phyloP scores from a whole-genome alignment of 2,329 filamentous ascomycete genomes.

The Claviceps humidiphila region DNA sequence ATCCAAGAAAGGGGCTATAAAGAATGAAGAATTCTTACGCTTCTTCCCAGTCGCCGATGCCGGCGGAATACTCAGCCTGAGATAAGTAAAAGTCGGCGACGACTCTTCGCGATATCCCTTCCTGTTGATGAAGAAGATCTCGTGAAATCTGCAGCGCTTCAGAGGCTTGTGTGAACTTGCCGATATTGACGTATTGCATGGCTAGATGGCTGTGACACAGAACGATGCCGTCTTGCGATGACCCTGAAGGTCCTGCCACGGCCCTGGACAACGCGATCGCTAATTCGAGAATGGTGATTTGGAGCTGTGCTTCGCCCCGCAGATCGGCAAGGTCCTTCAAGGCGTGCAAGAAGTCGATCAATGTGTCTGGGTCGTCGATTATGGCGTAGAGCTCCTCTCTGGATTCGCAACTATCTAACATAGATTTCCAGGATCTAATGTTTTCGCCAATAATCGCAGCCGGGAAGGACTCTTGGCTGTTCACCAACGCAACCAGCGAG shows the following conservation, averaged over 20 bases:
- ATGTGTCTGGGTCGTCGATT: conserved; percentile 35
- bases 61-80: conserved; percentile 61
- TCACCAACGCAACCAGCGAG: conserved; percentile 31
- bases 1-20: background rate
- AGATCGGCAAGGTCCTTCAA: conserved; percentile 38
- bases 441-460: conserved; percentile 21
- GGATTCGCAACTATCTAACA: conserved; percentile 25
- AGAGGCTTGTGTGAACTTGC: conserved; percentile 36
- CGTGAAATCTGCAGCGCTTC: conserved; percentile 45
- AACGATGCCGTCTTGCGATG: conserved; percentile 27
- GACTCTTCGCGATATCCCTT: conserved; percentile 25
- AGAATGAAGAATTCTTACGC: conserved; percentile 25
- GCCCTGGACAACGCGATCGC: conserved; percentile 27
- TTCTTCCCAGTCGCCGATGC: conserved; percentile 51
- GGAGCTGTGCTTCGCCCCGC: conserved; percentile 33
- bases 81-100: conserved; percentile 50
- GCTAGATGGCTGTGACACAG: conserved; percentile 34
- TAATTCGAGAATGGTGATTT: conserved; percentile 34
- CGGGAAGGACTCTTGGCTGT: conserved; percentile 19
- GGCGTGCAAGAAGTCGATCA: conserved; percentile 37
- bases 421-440: conserved; percentile 30
- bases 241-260: conserved; percentile 14
- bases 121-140: conserved; percentile 26
- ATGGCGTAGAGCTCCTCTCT: conserved; percentile 27
- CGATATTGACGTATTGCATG: conserved; percentile 40